Evolutionary conservation across 306 rosid species (phyloP).

Genomic region (Vicia sativa): DNA sequence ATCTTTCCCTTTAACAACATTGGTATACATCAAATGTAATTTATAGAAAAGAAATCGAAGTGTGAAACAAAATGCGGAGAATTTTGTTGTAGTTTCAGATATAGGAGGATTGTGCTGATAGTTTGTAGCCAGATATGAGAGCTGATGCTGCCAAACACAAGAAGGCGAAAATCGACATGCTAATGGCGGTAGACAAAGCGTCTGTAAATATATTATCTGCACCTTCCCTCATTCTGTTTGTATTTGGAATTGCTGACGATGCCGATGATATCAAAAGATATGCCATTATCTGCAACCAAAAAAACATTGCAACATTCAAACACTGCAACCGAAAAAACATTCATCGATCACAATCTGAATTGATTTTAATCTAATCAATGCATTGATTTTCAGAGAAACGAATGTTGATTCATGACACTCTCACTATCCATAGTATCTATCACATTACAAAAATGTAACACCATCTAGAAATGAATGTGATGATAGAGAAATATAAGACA

Average conservation of each 20-base stretch:
- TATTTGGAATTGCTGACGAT: constrained; percentile 69
- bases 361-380: neutral
- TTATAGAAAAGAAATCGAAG: constrained; percentile 25
- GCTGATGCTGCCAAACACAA: constrained; percentile 54
- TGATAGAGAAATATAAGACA: constrained; percentile 18
- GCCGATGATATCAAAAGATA: constrained; percentile 77
- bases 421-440: neutral
- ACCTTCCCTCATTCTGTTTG: constrained; percentile 66
- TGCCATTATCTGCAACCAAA: constrained; percentile 63
- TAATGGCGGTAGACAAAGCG: constrained; percentile 63
- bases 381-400: neutral
- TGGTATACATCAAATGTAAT: constrained; percentile 33
- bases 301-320: constrained; percentile 1
- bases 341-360: neutral
- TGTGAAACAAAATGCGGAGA: constrained; percentile 18
- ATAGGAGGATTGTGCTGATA: constrained; percentile 61
- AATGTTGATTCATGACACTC: constrained; percentile 23
- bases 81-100: constrained; percentile 43
- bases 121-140: constrained; percentile 64
- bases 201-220: constrained; percentile 72
- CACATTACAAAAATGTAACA: neutral
- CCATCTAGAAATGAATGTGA: constrained; percentile 4
- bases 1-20: constrained; percentile 26
- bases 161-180: constrained; percentile 76
- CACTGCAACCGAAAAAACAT: too few relatives aligned